A percentile compares a stretch with the other conserved stretches of the same genome.
Conservation (phyloP, 257 asterid genomes). For the Capsicum rhomboideum region DNA sequence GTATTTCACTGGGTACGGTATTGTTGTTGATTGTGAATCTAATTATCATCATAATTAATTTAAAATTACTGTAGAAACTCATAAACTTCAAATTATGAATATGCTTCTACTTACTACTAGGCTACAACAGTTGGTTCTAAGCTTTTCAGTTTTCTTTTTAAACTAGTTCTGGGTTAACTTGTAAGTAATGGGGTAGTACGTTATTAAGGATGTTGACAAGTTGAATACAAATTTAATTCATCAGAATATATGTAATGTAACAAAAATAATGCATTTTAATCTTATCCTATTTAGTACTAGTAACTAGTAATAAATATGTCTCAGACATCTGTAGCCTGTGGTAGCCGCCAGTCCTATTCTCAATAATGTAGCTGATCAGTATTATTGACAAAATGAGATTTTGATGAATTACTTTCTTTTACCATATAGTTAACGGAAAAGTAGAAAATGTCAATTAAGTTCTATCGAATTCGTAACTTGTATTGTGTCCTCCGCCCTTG, state of each 20-base stretch:
- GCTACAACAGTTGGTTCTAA: no score
- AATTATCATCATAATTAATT: no score
- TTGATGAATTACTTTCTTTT: not conserved
- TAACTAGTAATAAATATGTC: not conserved
- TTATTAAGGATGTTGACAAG: not conserved
- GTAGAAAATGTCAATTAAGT: not conserved
- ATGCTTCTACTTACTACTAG: no score
- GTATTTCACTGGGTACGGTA: no score
- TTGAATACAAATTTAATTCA: not conserved
- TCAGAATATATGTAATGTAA: not conserved
- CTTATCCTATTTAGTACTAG: not conserved
- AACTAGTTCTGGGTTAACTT: not conserved
- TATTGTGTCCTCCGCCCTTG: not conserved
- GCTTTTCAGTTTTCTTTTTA: no score
- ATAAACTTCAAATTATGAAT: no score
- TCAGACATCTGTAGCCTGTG: not conserved
- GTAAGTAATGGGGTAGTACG: not conserved
- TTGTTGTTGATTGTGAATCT: no score
- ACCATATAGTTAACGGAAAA: not conserved
- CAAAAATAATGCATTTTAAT: not conserved
- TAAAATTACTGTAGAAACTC: no score
- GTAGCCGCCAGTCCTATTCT: not conserved
- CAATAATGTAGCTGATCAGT: not conserved
- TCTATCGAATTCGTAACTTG: not conserved
- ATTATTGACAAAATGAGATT: not conserved